Evolutionary conservation across 1,284 basidiomycete species (phyloP).

Genomic region (Cystobasidium sp.): DNA sequence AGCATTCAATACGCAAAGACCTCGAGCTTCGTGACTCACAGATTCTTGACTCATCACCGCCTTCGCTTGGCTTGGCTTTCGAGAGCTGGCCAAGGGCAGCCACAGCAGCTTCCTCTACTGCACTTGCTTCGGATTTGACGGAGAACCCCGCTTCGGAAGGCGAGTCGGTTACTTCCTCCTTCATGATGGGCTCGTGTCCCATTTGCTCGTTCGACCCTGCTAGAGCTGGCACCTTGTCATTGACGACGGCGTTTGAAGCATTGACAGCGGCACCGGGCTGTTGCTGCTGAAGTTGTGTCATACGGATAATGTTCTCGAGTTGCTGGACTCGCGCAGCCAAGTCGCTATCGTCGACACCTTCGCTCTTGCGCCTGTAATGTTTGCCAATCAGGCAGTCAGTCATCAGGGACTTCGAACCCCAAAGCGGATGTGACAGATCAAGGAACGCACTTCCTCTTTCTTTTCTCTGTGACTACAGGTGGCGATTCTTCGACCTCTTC

Average conservation of each 20-base stretch:
- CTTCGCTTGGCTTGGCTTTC: conserved; percentile 30
- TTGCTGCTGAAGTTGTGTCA: conserved; percentile 28
- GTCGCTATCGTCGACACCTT: conserved; percentile 14
- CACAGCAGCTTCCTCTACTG: conserved; percentile 31
- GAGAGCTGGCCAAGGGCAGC: conserved; percentile 31
- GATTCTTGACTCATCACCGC: conserved; percentile 35
- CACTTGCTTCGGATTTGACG: conserved; percentile 19
- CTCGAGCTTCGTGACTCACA: background rate
- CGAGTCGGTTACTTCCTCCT: conserved; percentile 8
- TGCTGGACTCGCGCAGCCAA: conserved; percentile 37
- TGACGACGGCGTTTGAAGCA: background rate
- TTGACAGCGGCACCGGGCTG: background rate
- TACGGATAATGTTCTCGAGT: conserved; percentile 34
- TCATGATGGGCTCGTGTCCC: background rate
- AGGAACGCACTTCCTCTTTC: conserved; percentile 12
- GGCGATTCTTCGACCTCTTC: conserved; percentile 7
- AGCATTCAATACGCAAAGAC: background rate
- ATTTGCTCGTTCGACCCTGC: background rate
- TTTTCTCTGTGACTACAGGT: conserved; percentile 1
- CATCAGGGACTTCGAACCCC: too few relatives aligned
- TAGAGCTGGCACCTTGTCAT: background rate
- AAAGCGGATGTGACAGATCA: background rate
- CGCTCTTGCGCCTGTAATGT: conserved; percentile 13
- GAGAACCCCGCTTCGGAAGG: background rate
- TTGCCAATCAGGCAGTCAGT: background rate